Percentiles rank a stretch among this genome's conserved stretches.
Evolutionary conservation across 306 rosid species (phyloP).

Genomic region (Castanea sativa): DNA sequence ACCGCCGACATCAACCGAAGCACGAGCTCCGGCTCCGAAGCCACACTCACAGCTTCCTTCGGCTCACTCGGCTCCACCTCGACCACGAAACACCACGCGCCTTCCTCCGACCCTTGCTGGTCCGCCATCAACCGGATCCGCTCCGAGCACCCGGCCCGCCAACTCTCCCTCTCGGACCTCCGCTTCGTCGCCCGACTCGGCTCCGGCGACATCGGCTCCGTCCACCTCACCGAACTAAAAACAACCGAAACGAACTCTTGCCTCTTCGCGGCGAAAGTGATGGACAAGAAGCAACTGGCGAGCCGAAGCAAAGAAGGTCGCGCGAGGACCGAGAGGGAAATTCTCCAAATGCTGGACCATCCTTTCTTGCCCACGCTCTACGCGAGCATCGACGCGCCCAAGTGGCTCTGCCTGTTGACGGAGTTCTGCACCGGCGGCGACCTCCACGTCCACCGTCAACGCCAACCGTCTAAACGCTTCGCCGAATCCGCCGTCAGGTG

Average conservation of each 20-base stretch:
- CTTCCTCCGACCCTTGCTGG: conserved; percentile 69
- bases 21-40: conserved; percentile 68
- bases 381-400: conserved; percentile 60
- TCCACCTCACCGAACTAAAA: conserved; percentile 58
- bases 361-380: conserved; percentile 81
- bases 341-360: conserved; percentile 63
- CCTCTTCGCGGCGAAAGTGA: conserved; percentile 74
- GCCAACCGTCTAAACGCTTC: conserved; percentile 69
- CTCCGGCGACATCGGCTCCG: conserved; percentile 81
- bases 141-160: conserved; percentile 52
- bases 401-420: conserved; percentile 68
- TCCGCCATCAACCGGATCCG: conserved; percentile 71
- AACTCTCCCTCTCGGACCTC: conserved; percentile 61
- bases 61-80: conserved; percentile 31
- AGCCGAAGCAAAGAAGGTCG: conserved; percentile 77
- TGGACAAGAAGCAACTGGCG: conserved; percentile 73
- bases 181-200: conserved; percentile 63
- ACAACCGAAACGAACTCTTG: conserved; percentile 9
- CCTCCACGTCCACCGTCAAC: conserved; percentile 83
- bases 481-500: conserved; percentile 71
- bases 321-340: conserved; percentile 75
- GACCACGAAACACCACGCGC: conserved; percentile 48
- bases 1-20: conserved; percentile 60
- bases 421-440: conserved; percentile 95
- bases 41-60: conserved; percentile 56